Evolutionary conservation across 345 rosid species (phyloP), one percentile per base, ranked within the genome.

Genomic region (Lenwebbia sp.): DNA sequence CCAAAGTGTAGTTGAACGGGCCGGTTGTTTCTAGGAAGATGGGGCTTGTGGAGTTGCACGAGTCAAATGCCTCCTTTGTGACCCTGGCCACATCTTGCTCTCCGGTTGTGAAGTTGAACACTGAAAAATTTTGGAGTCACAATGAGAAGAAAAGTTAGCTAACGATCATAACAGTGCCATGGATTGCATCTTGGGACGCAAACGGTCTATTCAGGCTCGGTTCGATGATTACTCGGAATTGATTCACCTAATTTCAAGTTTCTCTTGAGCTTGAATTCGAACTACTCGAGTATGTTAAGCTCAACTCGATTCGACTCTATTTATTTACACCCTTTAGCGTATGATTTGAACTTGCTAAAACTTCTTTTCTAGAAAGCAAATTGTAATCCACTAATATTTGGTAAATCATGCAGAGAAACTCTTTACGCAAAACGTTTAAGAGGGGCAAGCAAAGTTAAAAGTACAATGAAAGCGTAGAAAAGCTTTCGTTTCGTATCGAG

Each of bases 21-120:
- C 91, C 87, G 4, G 70, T 82, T 23, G 84, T 86, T 85, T 19
- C 91, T 90, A 22, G 88, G 22, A 84, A 83, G 65, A 90, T 56
- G 10, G 95, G 85, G 51, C 62, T 91, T 2, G 83, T 55, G 22
- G 83, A 60, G 81, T 87, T 91, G 88, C 96, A 94, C 51, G 90
- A 51, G 33, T 86, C 82, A 55, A 86, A 92, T 30, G 92, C 90
- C 22, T 88, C 88, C 52, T 78, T 87, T 13, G 89, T 84, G 49
- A 94, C 94, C 82, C 87, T 83, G n/a, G 92, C 90, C 47, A 92
- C 95, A 54, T 92, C 84, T 86, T 94, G 94, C 4, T 65, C 13
- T 82, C 92, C 93, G 6, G 7, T 60, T 19, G 82, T 54, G 76
- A 89, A 94, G 87, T 90, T 91, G 70, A 93, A 94, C 62, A 86